Evolutionary conservation across 352 stramenopile species (phyloP).

Genomic region (Bremia lactucae): DNA sequence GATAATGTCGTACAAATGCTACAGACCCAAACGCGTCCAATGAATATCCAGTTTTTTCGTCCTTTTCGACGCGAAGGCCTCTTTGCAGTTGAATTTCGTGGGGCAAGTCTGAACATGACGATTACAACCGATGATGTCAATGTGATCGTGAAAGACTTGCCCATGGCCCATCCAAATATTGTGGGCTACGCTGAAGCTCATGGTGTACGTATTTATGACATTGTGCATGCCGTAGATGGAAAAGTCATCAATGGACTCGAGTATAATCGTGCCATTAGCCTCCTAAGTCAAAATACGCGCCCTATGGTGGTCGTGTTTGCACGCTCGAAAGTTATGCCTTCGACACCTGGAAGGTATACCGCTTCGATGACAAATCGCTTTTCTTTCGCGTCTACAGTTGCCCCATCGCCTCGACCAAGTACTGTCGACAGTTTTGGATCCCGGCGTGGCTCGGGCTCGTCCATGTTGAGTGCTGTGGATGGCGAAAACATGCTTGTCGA

Average conservation of each 20-base stretch:
- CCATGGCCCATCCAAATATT: conserved; percentile 73
- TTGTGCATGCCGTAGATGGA: conserved; percentile 72
- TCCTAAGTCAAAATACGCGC: conserved; percentile 49
- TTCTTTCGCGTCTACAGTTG: conserved; percentile 62
- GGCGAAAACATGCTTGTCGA: conserved; percentile 60
- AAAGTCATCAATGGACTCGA: conserved; percentile 67
- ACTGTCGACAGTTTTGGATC: conserved; percentile 21
- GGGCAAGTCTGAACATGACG: conserved; percentile 73
- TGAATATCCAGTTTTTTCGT: conserved; percentile 78
- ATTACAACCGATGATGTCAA: conserved; percentile 81
- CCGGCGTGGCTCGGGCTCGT: conserved; percentile 34
- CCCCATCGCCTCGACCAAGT: conserved; percentile 41
- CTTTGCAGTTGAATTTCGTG: conserved; percentile 75
- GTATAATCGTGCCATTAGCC: conserved; percentile 72
- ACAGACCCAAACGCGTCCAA: conserved; percentile 58
- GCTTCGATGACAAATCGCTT: conserved; percentile 47
- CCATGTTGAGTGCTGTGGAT: conserved; percentile 34
- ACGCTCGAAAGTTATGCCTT: conserved; percentile 47
- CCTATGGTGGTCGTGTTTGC: conserved; percentile 79
- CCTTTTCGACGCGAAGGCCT: conserved; percentile 66
- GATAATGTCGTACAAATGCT: conserved; percentile 82
- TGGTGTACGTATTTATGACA: conserved; percentile 67
- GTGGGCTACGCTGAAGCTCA: conserved; percentile 75
- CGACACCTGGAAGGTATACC: conserved; percentile 45
- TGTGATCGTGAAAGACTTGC: conserved; percentile 77